Evolutionary conservation across 371 early-diverging fungal species (phyloP).

Genomic region (Sporodiniella umbellata): DNA sequence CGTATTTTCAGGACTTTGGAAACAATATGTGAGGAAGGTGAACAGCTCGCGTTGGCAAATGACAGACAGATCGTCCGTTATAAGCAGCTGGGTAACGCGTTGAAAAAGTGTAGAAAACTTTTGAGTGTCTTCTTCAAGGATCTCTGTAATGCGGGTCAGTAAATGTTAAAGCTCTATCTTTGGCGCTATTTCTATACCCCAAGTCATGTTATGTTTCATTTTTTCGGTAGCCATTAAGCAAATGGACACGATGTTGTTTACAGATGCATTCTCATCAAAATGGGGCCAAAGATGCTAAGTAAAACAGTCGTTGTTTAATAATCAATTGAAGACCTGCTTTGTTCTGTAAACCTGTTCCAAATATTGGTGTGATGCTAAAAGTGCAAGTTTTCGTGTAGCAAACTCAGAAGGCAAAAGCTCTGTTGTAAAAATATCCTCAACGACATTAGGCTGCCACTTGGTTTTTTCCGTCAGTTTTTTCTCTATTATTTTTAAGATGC

Average conservation of each 20-base stretch:
- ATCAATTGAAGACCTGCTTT: neutral
- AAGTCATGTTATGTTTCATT: constrained; percentile 61
- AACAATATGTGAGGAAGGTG: constrained; percentile 72
- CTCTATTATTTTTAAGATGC: constrained; percentile 51
- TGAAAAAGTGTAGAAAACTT: constrained; percentile 61
- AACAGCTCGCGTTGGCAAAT: constrained; percentile 49
- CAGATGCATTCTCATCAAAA: constrained; percentile 46
- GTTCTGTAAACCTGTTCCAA: constrained; percentile 65
- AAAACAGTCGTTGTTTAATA: neutral
- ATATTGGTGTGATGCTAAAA: constrained; percentile 76
- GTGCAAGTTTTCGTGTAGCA: constrained; percentile 51
- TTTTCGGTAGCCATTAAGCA: constrained; percentile 87
- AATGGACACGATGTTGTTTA: constrained; percentile 71
- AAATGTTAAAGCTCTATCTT: neutral
- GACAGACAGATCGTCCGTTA: constrained; percentile 26
- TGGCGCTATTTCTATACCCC: constrained; percentile 37
- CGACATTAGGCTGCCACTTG: constrained; percentile 52
- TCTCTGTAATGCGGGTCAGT: constrained; percentile 22
- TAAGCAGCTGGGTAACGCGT: constrained; percentile 46
- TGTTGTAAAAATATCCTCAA: constrained; percentile 55
- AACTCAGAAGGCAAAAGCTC: constrained; percentile 56
- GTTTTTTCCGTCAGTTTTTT: constrained; percentile 30
- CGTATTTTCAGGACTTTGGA: constrained; percentile 78
- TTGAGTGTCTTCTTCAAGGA: constrained; percentile 43
- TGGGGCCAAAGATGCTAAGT: constrained; percentile 77